Percentiles rank a stretch among this genome's conserved stretches.
Conservation (phyloP, 306 rosid genomes). For the Vachellia pachyceras region DNA sequence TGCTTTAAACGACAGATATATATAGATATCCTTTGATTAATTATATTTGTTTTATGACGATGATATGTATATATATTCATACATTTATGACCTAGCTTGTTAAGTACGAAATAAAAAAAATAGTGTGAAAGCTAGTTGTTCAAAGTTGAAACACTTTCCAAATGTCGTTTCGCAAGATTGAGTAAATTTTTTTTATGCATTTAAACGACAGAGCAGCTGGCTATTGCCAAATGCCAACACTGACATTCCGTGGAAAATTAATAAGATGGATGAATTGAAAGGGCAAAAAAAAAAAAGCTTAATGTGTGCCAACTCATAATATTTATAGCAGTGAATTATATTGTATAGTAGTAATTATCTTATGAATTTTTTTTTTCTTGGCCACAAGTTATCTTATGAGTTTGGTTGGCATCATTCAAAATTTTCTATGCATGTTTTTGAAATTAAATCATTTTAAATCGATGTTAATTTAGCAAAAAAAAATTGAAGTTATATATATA, state of each 20-base stretch:
- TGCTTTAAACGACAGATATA: too few species aligned
- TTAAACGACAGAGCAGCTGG: slow-evolving; percentile 59
- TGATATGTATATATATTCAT: too few species aligned
- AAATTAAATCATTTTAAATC: too few species aligned
- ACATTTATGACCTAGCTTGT: too few species aligned
- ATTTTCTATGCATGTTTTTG: too few species aligned
- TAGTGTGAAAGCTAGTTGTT: slow-evolving; percentile 31
- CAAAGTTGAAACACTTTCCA: not conserved
- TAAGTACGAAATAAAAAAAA: not conserved
- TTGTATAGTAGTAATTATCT: not conserved
- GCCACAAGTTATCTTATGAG: not conserved
- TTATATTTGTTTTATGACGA: too few species aligned
- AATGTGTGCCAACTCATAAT: not conserved
- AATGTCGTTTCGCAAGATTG: not conserved
- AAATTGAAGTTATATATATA: too few species aligned
- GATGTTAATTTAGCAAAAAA: not conserved
- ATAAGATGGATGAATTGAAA: too few species aligned
- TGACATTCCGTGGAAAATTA: not conserved
- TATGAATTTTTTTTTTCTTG: too few species aligned
- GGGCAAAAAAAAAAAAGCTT: not conserved
- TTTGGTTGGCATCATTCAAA: not conserved
- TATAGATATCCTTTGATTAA: too few species aligned
- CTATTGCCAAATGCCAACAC: slow-evolving; percentile 28
- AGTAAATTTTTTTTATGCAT: slow-evolving; percentile 1
- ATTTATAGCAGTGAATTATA: not conserved